Percentiles rank a stretch among this genome's conserved stretches.
phyloP scores from a whole-genome alignment of 352 stramenopile species.

The Halophytophthora batemanensis region DNA sequence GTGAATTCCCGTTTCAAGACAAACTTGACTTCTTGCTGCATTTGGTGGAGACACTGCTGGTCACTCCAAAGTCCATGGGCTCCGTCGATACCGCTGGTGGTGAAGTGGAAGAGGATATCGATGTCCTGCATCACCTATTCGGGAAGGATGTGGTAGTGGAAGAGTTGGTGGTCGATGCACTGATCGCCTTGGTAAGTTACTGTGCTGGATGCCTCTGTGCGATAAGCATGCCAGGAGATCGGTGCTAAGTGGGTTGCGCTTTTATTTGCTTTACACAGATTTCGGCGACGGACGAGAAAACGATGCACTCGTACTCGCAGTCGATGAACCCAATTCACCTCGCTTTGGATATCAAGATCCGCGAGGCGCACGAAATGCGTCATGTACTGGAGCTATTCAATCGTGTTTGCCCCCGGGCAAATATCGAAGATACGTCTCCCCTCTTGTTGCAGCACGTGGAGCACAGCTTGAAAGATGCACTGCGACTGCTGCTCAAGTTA shows the following conservation, averaged over 20 bases:
- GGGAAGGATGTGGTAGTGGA: conserved; percentile 59
- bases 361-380: conserved; percentile 71
- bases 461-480: conserved; percentile 67
- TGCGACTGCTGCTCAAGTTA: conserved; percentile 74
- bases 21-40: conserved; percentile 69
- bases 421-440: conserved; percentile 74
- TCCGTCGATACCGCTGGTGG: conserved; percentile 2
- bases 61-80: conserved; percentile 8
- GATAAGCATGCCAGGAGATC: too few relatives aligned
- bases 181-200: conserved; percentile 61
- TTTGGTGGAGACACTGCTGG: conserved; percentile 51
- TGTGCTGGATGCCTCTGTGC: too few relatives aligned
- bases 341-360: conserved; percentile 66
- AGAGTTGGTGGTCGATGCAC: conserved; percentile 64
- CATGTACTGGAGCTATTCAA: conserved; percentile 74
- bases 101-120: conserved; percentile 22
- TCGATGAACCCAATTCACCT: conserved; percentile 60
- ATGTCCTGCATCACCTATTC: conserved; percentile 65
- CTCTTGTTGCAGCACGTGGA: conserved; percentile 78
- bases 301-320: conserved; percentile 49
- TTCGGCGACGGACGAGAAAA: conserved; percentile 48
- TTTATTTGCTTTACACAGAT: conserved; percentile 33
- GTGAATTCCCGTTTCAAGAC: conserved; percentile 57
- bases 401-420: conserved; percentile 62
- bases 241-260: too few relatives aligned